Percentiles rank a stretch among this genome's conserved stretches.
Conservation (phyloP, 2,329 filamentous ascomycete genomes). For the Alternaria rosae region DNA sequence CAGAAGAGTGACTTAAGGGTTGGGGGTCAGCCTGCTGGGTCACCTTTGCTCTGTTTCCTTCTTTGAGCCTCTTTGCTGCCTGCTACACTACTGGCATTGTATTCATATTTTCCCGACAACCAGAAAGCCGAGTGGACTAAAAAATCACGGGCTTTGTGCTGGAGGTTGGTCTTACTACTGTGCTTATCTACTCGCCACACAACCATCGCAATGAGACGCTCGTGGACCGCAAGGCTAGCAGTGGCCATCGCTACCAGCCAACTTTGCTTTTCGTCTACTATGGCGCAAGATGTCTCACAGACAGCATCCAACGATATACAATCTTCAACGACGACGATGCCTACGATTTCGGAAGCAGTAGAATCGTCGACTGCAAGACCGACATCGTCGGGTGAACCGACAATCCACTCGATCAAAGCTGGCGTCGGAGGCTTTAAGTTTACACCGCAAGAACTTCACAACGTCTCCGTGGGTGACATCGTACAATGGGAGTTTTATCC, state of each 20-base stretch:
- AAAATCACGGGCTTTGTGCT: background rate
- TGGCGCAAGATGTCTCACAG: slow-evolving; percentile 7
- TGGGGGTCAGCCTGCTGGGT: background rate
- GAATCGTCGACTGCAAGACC: slow-evolving; percentile 11
- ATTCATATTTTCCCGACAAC: background rate
- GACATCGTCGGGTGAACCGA: slow-evolving; percentile 27
- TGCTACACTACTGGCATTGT: background rate
- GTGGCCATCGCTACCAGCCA: slow-evolving; percentile 17
- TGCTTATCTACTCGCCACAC: background rate
- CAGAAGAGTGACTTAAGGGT: slow-evolving; percentile 7
- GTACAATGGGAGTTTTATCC: slow-evolving; percentile 51
- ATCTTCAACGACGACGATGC: background rate
- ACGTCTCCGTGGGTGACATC: slow-evolving; percentile 50
- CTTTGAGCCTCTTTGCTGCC: background rate
- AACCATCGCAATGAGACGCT: slow-evolving; percentile 14
- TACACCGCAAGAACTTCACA: slow-evolving; percentile 45
- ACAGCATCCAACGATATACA: background rate
- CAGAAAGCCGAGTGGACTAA: background rate
- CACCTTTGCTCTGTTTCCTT: background rate
- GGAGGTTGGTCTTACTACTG: background rate
- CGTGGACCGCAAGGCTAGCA: slow-evolving; percentile 19
- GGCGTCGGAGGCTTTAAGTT: slow-evolving; percentile 48
- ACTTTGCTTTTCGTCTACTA: slow-evolving; percentile 2
- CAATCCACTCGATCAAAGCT: slow-evolving; percentile 47
- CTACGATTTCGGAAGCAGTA: slow-evolving; percentile 5